Percentiles rank a stretch among this genome's conserved stretches.
These are phyloP conservation scores for Diplodia intermedia DNA, from an alignment of 2,329 filamentous ascomycete genomes.

Conservation along the genomic window DNA sequence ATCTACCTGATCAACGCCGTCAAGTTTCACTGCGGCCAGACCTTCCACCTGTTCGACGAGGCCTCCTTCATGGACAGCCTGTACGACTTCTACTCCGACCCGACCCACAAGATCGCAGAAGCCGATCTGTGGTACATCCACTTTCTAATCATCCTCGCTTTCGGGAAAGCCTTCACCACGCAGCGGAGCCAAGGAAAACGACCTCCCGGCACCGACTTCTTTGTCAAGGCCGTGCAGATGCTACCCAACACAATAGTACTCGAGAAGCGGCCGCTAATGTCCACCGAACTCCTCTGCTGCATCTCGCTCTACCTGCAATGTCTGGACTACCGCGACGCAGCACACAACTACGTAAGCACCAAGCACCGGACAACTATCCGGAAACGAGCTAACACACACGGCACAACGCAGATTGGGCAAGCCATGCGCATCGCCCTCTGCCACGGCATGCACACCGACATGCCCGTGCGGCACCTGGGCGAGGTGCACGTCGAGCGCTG, in stretches of 20 bases:
- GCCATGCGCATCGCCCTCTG: conserved; percentile 59
- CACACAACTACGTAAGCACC: conserved; percentile 54
- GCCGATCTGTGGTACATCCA: conserved; percentile 60
- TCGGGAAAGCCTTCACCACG: conserved; percentile 62
- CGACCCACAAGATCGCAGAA: conserved; percentile 39
- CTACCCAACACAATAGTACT: conserved; percentile 13
- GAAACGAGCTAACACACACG: neutral
- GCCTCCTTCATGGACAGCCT: conserved; percentile 57
- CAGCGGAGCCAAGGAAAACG: conserved; percentile 41
- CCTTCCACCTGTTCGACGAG: conserved; percentile 64
- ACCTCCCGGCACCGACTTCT: conserved; percentile 55
- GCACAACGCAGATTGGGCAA: conserved; percentile 54
- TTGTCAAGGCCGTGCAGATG: conserved; percentile 51
- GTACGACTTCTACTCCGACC: conserved; percentile 51
- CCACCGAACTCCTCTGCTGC: conserved; percentile 60
- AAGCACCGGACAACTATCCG: too few species aligned
- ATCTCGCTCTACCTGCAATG: conserved; percentile 62
- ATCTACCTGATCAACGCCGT: conserved; percentile 63
- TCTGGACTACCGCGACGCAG: conserved; percentile 56
- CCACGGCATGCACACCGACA: conserved; percentile 61
- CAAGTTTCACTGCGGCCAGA: conserved; percentile 62
- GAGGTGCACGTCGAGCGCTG: conserved; percentile 54
- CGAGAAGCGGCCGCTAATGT: conserved; percentile 52
- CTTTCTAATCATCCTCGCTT: conserved; percentile 61
- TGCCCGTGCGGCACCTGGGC: conserved; percentile 54